Conservation (phyloP, 495 filamentous ascomycete species). For the Antarctomyces pellizariae region DNA sequence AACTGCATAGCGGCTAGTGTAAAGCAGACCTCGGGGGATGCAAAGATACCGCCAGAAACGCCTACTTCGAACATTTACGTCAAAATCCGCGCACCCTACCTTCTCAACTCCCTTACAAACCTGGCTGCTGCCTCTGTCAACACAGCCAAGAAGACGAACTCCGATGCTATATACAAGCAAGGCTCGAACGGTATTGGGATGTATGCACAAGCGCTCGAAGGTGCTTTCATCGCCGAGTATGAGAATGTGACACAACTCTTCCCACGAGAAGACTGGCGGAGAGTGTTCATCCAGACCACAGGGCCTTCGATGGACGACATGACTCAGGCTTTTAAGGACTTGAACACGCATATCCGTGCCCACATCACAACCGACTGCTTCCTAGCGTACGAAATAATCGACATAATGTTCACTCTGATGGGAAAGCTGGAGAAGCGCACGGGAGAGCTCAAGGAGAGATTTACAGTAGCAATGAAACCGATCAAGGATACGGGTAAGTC, state of each 20-base stretch:
- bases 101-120: conserved; percentile 56
- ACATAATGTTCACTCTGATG: conserved; percentile 64
- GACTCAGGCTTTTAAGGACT: conserved; percentile 61
- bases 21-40: conserved; percentile 11
- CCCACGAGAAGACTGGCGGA: conserved; percentile 57
- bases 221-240: conserved; percentile 67
- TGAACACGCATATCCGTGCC: conserved; percentile 69
- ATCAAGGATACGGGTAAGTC: conserved; percentile 78
- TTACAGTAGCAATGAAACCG: conserved; percentile 69
- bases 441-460: conserved; percentile 60
- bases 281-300: conserved; percentile 54
- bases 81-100: conserved; percentile 65
- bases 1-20: conserved; percentile 18
- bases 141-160: conserved; percentile 58
- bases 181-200: conserved; percentile 86
- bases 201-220: conserved; percentile 72
- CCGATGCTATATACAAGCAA: conserved; percentile 62
- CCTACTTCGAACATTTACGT: conserved; percentile 62
- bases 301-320: conserved; percentile 55
- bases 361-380: conserved; percentile 88
- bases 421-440: conserved; percentile 58
- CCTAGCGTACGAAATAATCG: conserved; percentile 86
- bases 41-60: conserved; percentile 31
- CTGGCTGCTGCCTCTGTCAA: conserved; percentile 70
- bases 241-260: conserved; percentile 72